Percentiles rank a stretch among this genome's conserved stretches.
Evolutionary conservation across 2,329 filamentous ascomycete species (phyloP).

Genomic region (Colletotrichum echinochloae): DNA sequence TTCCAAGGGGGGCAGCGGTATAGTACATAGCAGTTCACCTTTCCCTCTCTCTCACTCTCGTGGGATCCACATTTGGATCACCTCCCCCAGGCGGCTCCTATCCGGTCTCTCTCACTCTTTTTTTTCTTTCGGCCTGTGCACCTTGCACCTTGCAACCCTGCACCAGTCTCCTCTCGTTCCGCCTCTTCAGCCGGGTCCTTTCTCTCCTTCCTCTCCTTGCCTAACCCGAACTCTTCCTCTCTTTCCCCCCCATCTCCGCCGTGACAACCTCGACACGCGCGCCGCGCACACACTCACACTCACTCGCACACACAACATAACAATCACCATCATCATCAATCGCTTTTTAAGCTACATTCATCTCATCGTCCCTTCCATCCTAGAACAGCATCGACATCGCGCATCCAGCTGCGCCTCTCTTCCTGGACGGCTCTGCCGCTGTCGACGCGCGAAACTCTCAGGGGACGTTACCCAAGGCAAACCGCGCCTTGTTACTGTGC

Average conservation of each 20-base stretch:
- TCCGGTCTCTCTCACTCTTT: slow-evolving; percentile 30
- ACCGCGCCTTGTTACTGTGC: slow-evolving; percentile 24
- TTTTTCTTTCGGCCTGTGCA: slow-evolving; percentile 24
- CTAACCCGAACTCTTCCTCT: slow-evolving; percentile 32
- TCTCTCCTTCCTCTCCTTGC: slow-evolving; percentile 34
- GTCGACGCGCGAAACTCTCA: slow-evolving; percentile 22
- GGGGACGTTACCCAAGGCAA: slow-evolving; percentile 34
- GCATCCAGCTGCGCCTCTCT: slow-evolving; percentile 30
- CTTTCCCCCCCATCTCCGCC: slow-evolving; percentile 28
- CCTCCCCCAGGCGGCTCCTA: slow-evolving; percentile 35
- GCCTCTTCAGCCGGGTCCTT: slow-evolving; percentile 37
- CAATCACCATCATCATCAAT: slow-evolving; percentile 29
- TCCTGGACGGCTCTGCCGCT: slow-evolving; percentile 37
- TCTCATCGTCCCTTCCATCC: slow-evolving; percentile 6
- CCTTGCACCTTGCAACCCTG: slow-evolving; percentile 21
- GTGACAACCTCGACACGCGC: slow-evolving; percentile 38
- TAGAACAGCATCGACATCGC: slow-evolving; percentile 2
- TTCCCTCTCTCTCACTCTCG: background rate
- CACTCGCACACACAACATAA: slow-evolving; percentile 14
- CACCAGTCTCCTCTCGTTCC: slow-evolving; percentile 37
- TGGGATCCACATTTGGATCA: slow-evolving; percentile 16
- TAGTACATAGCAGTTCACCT: slow-evolving; percentile 36
- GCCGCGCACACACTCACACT: slow-evolving; percentile 14
- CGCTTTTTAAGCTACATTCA: slow-evolving; percentile 5
- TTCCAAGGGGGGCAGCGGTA: slow-evolving; percentile 16